Percentiles rank a stretch among this genome's conserved stretches.
These are phyloP conservation scores for Amanita brunnescens DNA, from an alignment of 768 basidiomycete species.

Conservation along the genomic window DNA sequence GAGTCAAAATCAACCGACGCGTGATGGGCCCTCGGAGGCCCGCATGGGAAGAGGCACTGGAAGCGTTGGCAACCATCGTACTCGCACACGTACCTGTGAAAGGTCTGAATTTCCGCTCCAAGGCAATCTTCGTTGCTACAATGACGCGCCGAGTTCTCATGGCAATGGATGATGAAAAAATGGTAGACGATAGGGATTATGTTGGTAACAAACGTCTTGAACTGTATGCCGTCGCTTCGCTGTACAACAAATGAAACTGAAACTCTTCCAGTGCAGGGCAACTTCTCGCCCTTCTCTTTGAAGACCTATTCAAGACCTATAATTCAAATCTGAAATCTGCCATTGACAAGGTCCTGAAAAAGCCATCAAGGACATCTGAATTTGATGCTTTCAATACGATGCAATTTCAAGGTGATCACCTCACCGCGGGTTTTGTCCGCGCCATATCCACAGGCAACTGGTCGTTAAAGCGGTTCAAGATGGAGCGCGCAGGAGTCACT, in stretches of 20 bases:
- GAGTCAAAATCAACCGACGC: constrained; percentile 81
- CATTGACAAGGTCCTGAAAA: constrained; percentile 96
- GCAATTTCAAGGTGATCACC: constrained; percentile 93
- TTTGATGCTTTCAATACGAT: constrained; percentile 94
- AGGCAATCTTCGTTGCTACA: constrained; percentile 94
- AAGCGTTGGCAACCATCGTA: constrained; percentile 95
- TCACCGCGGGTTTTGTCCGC: constrained; percentile 91
- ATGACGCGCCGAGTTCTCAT: constrained; percentile 96
- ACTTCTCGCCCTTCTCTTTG: constrained; percentile 89
- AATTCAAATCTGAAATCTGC: constrained; percentile 90
- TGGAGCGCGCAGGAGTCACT: constrained; percentile 97
- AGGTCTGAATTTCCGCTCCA: constrained; percentile 82
- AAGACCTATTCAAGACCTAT: constrained; percentile 98
- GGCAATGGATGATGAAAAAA: constrained; percentile 94
- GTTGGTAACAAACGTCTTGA: constrained; percentile 98
- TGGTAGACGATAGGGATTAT: constrained; percentile 98
- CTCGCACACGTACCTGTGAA: constrained; percentile 92
- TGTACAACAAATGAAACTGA: constrained; percentile 8
- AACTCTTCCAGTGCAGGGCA: constrained; percentile 72
- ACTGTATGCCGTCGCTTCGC: constrained; percentile 50
- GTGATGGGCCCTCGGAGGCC: constrained; percentile 78
- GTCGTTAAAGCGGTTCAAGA: constrained; percentile 98
- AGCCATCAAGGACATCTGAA: constrained; percentile 87
- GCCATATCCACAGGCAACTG: constrained; percentile 99
- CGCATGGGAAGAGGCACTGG: constrained; percentile 89